Percentiles rank a stretch among this genome's conserved stretches.
Evolutionary conservation across 2,329 filamentous ascomycete genomes (phyloP).

Genomic region (Coniochaeta ligniaria): DNA sequence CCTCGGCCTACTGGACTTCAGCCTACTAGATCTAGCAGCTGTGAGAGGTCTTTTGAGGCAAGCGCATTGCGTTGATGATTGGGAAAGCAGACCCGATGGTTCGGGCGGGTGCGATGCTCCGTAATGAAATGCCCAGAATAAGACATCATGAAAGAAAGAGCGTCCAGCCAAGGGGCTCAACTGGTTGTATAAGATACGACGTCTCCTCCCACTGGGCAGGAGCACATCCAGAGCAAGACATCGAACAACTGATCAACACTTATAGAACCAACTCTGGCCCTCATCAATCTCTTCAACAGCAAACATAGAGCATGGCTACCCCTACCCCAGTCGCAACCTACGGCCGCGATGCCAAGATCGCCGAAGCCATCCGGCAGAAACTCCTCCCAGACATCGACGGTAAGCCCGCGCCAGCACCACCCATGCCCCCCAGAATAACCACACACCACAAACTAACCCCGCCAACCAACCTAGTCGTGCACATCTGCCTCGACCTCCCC

Average conservation of each 20-base stretch:
- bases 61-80: neutral
- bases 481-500: slow-evolving; percentile 41
- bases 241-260: too few species aligned
- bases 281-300: neutral
- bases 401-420: neutral
- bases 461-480: slow-evolving; percentile 10
- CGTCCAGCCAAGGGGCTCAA: neutral
- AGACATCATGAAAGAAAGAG: neutral
- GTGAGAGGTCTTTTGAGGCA: neutral
- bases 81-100: neutral
- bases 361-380: slow-evolving; percentile 8
- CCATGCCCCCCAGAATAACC: neutral
- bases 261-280: neutral
- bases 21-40: neutral
- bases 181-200: neutral
- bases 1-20: neutral
- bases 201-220: neutral
- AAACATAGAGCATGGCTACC: slow-evolving; percentile 5
- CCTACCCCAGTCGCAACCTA: slow-evolving; percentile 9
- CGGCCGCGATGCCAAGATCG: slow-evolving; percentile 10
- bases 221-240: neutral
- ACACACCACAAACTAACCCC: too few species aligned
- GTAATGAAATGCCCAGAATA: neutral
- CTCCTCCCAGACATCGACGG: slow-evolving; percentile 10
- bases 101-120: neutral